Percentiles rank a stretch among this genome's conserved stretches.
Evolutionary conservation across 345 rosid species (phyloP).

Genomic region (Linum lewisii): DNA sequence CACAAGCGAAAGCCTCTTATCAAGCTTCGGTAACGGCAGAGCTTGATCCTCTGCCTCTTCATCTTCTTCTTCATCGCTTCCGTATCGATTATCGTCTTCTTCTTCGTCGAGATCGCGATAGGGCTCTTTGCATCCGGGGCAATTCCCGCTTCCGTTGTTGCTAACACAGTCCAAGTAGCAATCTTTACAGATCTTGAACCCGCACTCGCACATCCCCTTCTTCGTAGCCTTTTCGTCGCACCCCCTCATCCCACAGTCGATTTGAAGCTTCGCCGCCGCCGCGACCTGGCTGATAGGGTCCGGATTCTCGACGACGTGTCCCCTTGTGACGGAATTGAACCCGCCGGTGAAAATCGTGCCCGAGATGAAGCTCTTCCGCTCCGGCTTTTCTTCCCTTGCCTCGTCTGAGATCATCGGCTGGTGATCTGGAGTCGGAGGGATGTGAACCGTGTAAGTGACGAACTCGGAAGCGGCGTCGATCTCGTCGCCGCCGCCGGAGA

Average conservation of each 20-base stretch:
- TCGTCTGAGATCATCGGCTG: constrained; percentile 41
- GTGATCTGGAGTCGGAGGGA: constrained; percentile 75
- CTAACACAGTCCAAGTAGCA: constrained; percentile 52
- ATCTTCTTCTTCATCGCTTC: constrained; percentile 23
- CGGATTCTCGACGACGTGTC: constrained; percentile 45
- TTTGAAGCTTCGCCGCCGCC: constrained; percentile 19
- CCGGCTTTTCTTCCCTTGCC: constrained; percentile 22
- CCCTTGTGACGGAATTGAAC: constrained; percentile 57
- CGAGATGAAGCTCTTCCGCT: constrained; percentile 38
- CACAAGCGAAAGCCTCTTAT: constrained; percentile 62
- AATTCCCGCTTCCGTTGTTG: constrained; percentile 35
- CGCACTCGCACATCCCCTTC: constrained; percentile 49
- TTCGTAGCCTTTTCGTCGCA: constrained; percentile 54
- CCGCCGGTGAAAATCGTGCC: constrained; percentile 67
- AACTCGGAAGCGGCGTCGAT: constrained; percentile 40
- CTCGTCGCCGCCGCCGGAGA: constrained; percentile 34
- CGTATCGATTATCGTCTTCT: constrained; percentile 12
- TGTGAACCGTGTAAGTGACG: constrained; percentile 63
- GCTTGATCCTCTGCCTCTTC: constrained; percentile 59
- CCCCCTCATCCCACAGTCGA: constrained; percentile 55
- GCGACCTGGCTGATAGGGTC: constrained; percentile 21
- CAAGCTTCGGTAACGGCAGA: constrained; percentile 53
- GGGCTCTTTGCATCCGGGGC: constrained; percentile 76
- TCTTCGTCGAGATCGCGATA: constrained; percentile 41
- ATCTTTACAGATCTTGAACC: constrained; percentile 56